Evolutionary conservation across 108 stramenopile genomes (phyloP), one percentile per base, ranked within the genome.

Genomic region (Parmales sp.): DNA sequence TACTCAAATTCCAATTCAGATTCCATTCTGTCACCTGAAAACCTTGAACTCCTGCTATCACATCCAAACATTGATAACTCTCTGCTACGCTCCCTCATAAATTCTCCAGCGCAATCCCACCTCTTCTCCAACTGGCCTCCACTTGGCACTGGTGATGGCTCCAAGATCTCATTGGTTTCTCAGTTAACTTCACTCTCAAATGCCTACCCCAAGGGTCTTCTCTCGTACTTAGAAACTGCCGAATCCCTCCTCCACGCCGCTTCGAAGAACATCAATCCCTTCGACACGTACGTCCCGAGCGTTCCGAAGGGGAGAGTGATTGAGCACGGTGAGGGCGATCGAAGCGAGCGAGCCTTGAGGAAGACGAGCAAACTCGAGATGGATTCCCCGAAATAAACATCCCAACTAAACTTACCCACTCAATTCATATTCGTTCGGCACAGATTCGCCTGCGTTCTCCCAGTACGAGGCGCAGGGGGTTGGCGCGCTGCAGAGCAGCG

Each of bases 381-480:
- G 50, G 18, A 7, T 11, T 51, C 16, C 16, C n/a, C 13, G n/a
- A 51, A 51, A 7, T 19, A 51, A 51, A 7, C 18, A 19, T 51
- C 50, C 50, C 19, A 7, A 11, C 6, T 51, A 9, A 11, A 19
- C 19, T 16, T 63, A 25, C 5, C 23, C 54, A 25, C 4, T 20
- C 38, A 38, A n/a, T 36, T 38, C 39, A 4, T 1, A 11, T 43
- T 13, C 11, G 22, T 22, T 3, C 2, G 1, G 7, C 2, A 7
- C 43, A 16, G 13, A 8, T 39, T 45, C 43, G 41, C 18, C 37
- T 5, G 1, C 86, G 2, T 90, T 88, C 74, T 29, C 74, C 0
- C 76, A 83, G 50, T 87, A 87, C n/a, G 91, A 92, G 71, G 76
- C 83, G 67, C 44, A 72, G 6, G 91, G 89, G 34, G 60, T 90